A percentile compares a stretch with the other conserved stretches of the same genome.
Conservation (phyloP, 202 grass and related monocot genomes). For the Zoysia matrella region DNA sequence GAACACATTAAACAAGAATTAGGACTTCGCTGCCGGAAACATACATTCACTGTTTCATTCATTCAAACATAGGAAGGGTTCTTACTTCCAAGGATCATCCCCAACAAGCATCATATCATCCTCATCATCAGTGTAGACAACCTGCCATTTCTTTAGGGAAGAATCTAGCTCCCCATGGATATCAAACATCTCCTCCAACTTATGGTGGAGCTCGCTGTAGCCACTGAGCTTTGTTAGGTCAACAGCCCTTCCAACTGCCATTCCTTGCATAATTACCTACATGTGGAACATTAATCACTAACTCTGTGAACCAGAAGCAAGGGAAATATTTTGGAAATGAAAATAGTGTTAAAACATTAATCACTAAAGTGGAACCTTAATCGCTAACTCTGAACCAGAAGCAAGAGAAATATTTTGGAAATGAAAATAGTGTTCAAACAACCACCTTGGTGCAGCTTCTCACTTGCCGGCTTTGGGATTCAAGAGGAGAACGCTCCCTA, state of each 20-base stretch:
- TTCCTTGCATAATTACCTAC: slow-evolving; percentile 95
- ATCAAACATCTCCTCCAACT: slow-evolving; percentile 87
- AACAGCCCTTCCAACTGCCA: slow-evolving; percentile 90
- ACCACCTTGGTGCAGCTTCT: slow-evolving; percentile 98
- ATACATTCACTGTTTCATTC: background rate
- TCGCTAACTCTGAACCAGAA: slow-evolving; percentile 15
- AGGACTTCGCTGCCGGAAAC: slow-evolving; percentile 25
- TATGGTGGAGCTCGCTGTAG: slow-evolving; percentile 64
- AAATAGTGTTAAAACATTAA: slow-evolving; percentile 16
- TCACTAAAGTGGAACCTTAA: slow-evolving; percentile 24
- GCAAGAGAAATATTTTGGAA: slow-evolving; percentile 15
- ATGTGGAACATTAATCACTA: slow-evolving; percentile 37
- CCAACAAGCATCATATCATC: slow-evolving; percentile 97
- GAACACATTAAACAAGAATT: slow-evolving; percentile 29
- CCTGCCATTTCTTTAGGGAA: slow-evolving; percentile 67
- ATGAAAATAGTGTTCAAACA: slow-evolving; percentile 28
- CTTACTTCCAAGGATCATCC: slow-evolving; percentile 97
- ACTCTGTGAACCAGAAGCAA: slow-evolving; percentile 2
- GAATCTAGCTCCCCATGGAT: slow-evolving; percentile 67
- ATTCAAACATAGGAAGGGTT: slow-evolving; percentile 26
- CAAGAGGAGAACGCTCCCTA: slow-evolving; percentile 59
- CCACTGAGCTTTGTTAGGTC: slow-evolving; percentile 77
- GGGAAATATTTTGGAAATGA: slow-evolving; percentile 3
- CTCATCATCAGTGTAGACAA: slow-evolving; percentile 83
- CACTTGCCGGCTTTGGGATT: slow-evolving; percentile 65